Percentiles rank a stretch among this genome's conserved stretches.
Evolutionary conservation across 2,329 filamentous ascomycete species (phyloP).

Genomic region (Nothomitra cinnamomea): DNA sequence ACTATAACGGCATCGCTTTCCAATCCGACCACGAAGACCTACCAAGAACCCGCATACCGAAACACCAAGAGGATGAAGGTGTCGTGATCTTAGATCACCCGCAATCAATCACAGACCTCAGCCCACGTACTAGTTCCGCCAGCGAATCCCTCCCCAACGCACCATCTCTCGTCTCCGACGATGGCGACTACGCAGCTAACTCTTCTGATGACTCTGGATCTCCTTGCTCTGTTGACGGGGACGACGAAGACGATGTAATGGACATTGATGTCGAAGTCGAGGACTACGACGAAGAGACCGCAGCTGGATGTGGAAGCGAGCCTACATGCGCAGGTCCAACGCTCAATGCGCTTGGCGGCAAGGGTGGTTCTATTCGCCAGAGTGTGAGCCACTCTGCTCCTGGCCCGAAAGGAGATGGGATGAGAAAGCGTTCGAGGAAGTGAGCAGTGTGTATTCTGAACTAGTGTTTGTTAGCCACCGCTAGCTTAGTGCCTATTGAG

Average conservation of each 20-base stretch:
- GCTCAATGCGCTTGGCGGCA: slow-evolving; percentile 5
- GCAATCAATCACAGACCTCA: slow-evolving; percentile 34
- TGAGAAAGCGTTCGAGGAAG: background rate
- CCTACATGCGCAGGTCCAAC: slow-evolving; percentile 16
- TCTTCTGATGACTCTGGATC: slow-evolving; percentile 46
- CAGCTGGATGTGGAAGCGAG: slow-evolving; percentile 11
- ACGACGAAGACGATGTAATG: slow-evolving; percentile 32
- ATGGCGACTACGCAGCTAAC: slow-evolving; percentile 55
- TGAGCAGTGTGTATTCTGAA: background rate
- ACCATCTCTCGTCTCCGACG: slow-evolving; percentile 64
- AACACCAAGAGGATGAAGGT: slow-evolving; percentile 2
- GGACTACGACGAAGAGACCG: slow-evolving; percentile 23
- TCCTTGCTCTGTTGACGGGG: slow-evolving; percentile 30
- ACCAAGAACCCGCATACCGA: background rate
- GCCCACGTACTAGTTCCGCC: slow-evolving; percentile 50
- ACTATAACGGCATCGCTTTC: background rate
- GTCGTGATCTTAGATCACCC: background rate
- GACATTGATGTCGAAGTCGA: slow-evolving; percentile 26
- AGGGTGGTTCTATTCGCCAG: background rate
- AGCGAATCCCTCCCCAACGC: slow-evolving; percentile 39
- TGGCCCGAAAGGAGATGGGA: background rate
- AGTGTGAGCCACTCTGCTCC: background rate
- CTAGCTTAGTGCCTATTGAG: background rate
- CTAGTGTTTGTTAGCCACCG: no score
- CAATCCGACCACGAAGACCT: slow-evolving; percentile 9